Percentiles rank a stretch among this genome's conserved stretches.
Evolutionary conservation across 1,284 basidiomycete genomes (phyloP).

Genomic region (Puccinia coronata): DNA sequence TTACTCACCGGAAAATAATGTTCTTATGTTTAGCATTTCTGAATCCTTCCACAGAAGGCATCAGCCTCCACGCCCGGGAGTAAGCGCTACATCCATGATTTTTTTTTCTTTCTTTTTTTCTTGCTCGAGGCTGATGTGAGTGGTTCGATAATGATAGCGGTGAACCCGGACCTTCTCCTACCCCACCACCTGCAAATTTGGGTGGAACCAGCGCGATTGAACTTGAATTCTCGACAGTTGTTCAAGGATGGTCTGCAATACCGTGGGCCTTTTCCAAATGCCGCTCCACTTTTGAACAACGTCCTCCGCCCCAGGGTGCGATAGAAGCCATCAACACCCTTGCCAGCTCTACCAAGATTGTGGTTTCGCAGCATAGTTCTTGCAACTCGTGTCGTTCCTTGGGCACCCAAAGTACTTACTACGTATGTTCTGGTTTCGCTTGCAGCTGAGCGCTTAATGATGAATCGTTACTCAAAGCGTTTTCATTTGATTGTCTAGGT

Average conservation of each 20-base stretch:
- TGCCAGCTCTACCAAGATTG: neutral
- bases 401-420: neutral
- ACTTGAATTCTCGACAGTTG: neutral
- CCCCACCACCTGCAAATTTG: neutral
- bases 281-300: neutral
- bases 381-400: neutral
- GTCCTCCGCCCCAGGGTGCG: neutral
- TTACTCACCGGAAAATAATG: neutral
- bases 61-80: neutral
- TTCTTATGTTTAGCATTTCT: neutral
- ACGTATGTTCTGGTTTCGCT: neutral
- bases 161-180: neutral
- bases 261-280: slow-evolving; percentile 15
- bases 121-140: neutral
- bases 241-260: slow-evolving; percentile 10
- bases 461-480: neutral
- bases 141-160: neutral
- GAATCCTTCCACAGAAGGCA: neutral
- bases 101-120: neutral
- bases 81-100: neutral
- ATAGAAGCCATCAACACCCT: neutral
- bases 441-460: no score
- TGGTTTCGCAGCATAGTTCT: neutral
- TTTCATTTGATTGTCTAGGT: neutral
- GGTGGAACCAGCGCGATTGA: neutral